These are phyloP conservation scores for Cystoisospora suis DNA, from an alignment of 169 alveolate genomes.

Conservation along the genomic window DNA sequence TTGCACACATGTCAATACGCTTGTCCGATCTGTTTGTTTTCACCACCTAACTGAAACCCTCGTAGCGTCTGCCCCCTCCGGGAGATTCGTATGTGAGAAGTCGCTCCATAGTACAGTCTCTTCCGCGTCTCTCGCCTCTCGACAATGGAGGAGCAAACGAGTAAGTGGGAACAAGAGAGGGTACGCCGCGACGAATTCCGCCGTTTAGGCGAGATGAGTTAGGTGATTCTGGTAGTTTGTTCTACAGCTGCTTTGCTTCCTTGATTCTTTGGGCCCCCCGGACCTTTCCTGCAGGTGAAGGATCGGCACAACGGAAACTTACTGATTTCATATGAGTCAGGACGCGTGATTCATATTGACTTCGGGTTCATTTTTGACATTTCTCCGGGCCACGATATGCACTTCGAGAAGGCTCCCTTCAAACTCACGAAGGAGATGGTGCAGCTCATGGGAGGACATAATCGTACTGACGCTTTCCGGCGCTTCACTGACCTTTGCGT, in stretches of 20 bases:
- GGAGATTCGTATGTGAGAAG: no score
- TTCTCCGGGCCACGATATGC: constrained; percentile 95
- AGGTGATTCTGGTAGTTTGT: background rate
- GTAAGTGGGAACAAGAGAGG: background rate
- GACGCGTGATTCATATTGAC: constrained; percentile 96
- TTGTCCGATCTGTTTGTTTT: no score
- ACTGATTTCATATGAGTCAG: constrained; percentile 86
- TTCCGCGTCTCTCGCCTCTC: no score
- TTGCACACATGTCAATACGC: no score
- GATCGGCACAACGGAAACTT: constrained; percentile 97
- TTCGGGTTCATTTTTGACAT: constrained; percentile 96
- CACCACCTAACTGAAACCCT: no score
- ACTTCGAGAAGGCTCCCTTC: constrained; percentile 96
- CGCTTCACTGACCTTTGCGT: constrained; percentile 67
- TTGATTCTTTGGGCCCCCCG: background rate
- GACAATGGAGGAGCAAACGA: background rate
- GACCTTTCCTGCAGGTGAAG: constrained; percentile 90
- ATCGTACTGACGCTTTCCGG: constrained; percentile 64
- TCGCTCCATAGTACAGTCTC: no score
- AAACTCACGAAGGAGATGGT: constrained; percentile 96
- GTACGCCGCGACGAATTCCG: background rate
- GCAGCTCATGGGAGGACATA: constrained; percentile 89
- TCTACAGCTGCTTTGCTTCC: background rate
- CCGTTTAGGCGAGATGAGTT: no score
- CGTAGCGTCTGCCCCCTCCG: no score